Evolutionary conservation across 805 yeast species (phyloP), one percentile per base, ranked within the genome.

Genomic region (Debaryomyces castellii): DNA sequence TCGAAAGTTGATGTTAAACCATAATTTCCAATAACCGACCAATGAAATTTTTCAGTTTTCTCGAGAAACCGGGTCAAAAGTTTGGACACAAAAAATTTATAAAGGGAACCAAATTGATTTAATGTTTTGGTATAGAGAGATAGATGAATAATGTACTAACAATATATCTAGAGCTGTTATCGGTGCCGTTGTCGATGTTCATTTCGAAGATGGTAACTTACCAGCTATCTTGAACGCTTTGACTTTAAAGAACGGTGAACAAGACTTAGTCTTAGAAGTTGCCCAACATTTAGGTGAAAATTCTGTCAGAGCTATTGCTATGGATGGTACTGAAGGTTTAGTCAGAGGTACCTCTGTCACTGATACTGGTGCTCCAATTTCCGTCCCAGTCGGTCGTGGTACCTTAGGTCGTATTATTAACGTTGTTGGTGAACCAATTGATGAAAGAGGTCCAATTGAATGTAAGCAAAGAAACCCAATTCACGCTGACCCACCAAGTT

Each of bases 311-410:
- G 87, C 99, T 73, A 94, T 94, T 87, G 98, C 99, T 71, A 94
- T 94, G 99, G 99, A 94, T 77, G 98, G 98, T 89, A 94, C 99
- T 63, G 98, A 92, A 78, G 99, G 99, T 89, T 85, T 94, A 69
- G 96, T 90, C 65, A 92, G 99, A 84, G 99, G 99, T 76, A 85
- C 87, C 67, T 47, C 78, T 51, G 99, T 94, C 65, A 58, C 68
- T 57, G 99, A 94, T 81, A 91, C 98, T 58, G 99, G 99, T 76
- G 81, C 96, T 56, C 99, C 99, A 77, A 94, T 94, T 74, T 85
- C 97, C 62, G 96, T 94, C 63, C 99, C 99, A 63, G 99, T 94
- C 59, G 99, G 99, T 73, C 90, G 96, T 78, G 98, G 91, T 74
- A 92, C 98, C 56, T 83, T 94, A 67, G 99, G 99, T 73, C 89